Evolutionary conservation across 2,329 filamentous ascomycete genomes (phyloP), one percentile per base, ranked within the genome.

Genomic region (Claviceps maximensis): DNA sequence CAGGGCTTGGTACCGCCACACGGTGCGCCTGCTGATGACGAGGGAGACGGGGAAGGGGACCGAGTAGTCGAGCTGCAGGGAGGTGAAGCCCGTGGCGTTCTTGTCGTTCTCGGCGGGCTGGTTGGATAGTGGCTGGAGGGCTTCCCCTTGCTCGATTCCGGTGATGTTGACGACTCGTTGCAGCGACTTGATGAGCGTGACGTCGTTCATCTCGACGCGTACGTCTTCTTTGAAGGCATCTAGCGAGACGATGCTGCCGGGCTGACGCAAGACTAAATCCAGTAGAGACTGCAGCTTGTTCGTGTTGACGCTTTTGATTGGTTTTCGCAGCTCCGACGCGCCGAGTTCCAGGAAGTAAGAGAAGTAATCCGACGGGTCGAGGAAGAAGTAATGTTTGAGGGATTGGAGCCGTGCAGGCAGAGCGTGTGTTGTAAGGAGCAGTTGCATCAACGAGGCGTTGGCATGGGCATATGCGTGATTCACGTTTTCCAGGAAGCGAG

Each of bases 161-260:
- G 89, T 94, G 58, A 97, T 95, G 63, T 90, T 96, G 58, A 98
- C 91, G 51, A 98, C 91, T 51, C 91, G 85, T 78, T 96, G 95
- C 55, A 98, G 74, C 72, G 89, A 94, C 63, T 94, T 94, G 13
- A 89, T 94, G 47, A 98, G 79, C 6, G 89, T 88, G 41, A 91
- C 84, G 60, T 95, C 89, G 66, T 96, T 96, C 86, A 97, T 96
- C 62, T 90, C 85, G 23, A 98, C 89, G 68, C 94, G 95, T 67
- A 98, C 88, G 64, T 98, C 91, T 70, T 98, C 93, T 65, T 97
- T 98, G 76, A 95, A 98, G 0, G 91, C 89, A 65, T 98, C 93
- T 54, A 95, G 79, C 0, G 90, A 89, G 15, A 95, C 91, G 48
- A 95, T 86, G 61, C 87, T 96, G 44, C 93, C 93, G 2, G 93